A percentile compares a stretch with the other conserved stretches of the same genome.
Evolutionary conservation across 1,139 yeast genomes (phyloP).

Genomic region (Kodamaea plutei): DNA sequence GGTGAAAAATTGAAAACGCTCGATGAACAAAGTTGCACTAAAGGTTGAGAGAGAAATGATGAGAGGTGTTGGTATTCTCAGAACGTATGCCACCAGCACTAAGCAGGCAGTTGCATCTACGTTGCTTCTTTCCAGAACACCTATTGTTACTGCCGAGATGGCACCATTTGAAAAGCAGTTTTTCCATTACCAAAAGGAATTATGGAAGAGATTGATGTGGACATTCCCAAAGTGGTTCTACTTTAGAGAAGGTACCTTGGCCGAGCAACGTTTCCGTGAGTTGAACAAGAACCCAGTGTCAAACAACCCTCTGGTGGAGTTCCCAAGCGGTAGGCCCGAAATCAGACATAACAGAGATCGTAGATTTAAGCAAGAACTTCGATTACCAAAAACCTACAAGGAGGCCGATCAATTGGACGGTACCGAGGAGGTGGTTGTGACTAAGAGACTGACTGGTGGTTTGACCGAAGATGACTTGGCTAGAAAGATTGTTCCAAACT

Average conservation of each 20-base stretch:
- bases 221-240: constrained; percentile 94
- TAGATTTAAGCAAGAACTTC: constrained; percentile 70
- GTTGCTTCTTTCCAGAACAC: constrained; percentile 71
- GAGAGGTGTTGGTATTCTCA: constrained; percentile 11
- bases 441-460: constrained; percentile 28
- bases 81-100: constrained; percentile 11
- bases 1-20: no score
- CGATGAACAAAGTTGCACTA: no score
- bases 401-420: constrained; percentile 28
- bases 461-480: constrained; percentile 48
- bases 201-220: constrained; percentile 93
- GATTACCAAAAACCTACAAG: constrained; percentile 57
- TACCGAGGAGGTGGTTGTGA: constrained; percentile 7
- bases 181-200: constrained; percentile 78
- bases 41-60: constrained; percentile 5
- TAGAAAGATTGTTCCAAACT: constrained; percentile 65
- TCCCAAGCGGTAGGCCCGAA: constrained; percentile 81
- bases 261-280: constrained; percentile 76
- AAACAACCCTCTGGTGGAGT: constrained; percentile 71
- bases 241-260: constrained; percentile 83
- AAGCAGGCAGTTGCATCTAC: constrained; percentile 23
- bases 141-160: constrained; percentile 76
- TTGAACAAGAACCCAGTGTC: constrained; percentile 75
- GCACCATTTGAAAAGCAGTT: constrained; percentile 71
- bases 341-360: constrained; percentile 86